A percentile compares a stretch with the other conserved stretches of the same genome.
Conservation (phyloP, 1,284 basidiomycete species). For the Apiotrichum brassicae region DNA sequence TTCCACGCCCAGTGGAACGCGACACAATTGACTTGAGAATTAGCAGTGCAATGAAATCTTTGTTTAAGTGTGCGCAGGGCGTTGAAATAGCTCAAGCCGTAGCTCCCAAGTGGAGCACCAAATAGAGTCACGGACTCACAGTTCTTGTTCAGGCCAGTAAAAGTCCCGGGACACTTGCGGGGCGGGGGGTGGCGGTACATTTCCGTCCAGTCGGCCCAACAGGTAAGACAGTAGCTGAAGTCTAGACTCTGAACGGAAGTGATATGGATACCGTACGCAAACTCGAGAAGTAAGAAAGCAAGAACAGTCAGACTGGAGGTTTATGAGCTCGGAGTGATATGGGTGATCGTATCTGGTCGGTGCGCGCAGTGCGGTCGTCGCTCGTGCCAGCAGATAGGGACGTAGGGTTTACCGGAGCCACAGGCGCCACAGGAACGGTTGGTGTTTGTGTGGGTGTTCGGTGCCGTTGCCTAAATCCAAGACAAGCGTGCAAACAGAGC, state of each 20-base stretch:
- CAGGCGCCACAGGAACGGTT: too few species aligned
- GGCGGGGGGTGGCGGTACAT: conserved; percentile 1
- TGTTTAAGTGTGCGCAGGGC: too few species aligned
- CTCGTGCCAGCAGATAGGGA: not conserved
- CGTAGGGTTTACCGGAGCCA: too few species aligned
- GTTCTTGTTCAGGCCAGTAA: not conserved
- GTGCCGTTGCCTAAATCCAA: too few species aligned
- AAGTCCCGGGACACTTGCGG: not conserved
- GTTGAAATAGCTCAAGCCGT: too few species aligned
- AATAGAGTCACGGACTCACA: not conserved
- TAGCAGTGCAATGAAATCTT: too few species aligned
- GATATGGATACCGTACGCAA: too few species aligned
- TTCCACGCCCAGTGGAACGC: not conserved
- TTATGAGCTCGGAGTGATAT: not conserved
- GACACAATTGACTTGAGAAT: not conserved
- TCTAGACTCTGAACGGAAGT: too few species aligned
- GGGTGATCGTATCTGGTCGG: not conserved
- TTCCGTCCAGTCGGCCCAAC: not conserved
- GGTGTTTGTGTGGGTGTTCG: too few species aligned
- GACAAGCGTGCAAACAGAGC: too few species aligned
- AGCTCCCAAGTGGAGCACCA: not conserved
- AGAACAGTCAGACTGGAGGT: not conserved
- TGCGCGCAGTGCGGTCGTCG: not conserved
- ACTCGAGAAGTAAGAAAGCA: not conserved
- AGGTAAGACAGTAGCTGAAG: too few species aligned